These are phyloP conservation scores for Tagetes erecta DNA, from an alignment of 129 eudicot genomes.

Conservation along the genomic window DNA sequence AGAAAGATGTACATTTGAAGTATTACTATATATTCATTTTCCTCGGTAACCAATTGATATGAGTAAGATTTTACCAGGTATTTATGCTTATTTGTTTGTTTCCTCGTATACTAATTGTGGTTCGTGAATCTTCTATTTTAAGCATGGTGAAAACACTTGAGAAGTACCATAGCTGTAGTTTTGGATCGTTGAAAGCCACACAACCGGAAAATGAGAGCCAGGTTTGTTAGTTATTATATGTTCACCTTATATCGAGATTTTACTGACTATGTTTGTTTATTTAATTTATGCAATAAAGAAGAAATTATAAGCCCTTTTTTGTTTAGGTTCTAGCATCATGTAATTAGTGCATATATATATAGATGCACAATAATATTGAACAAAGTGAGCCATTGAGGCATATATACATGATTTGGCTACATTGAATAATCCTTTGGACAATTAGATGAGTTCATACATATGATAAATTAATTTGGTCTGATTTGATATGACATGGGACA, in stretches of 20 bases:
- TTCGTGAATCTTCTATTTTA: conserved; percentile 16
- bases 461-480: background rate
- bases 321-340: background rate
- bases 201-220: conserved; percentile 44
- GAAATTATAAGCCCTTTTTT: background rate
- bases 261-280: no score
- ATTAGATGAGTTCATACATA: conserved; percentile 10
- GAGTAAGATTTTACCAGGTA: no score
- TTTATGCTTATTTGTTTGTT: background rate
- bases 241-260: no score
- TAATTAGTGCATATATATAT: no score
- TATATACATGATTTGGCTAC: background rate
- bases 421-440: conserved; percentile 16
- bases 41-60: conserved; percentile 6
- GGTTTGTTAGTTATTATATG: conserved; percentile 31
- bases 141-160: conserved; percentile 69
- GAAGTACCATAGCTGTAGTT: conserved; percentile 58
- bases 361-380: conserved; percentile 1
- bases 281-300: background rate
- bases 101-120: conserved; percentile 13
- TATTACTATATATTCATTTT: background rate
- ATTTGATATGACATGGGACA: conserved; percentile 16
- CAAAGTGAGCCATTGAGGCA: background rate
- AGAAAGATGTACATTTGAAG: no score
- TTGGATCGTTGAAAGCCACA: conserved; percentile 49